Base-by-base conservation (phyloP, 2,329 filamentous ascomycete species). In the Aspergillus ibericus region DNA sequence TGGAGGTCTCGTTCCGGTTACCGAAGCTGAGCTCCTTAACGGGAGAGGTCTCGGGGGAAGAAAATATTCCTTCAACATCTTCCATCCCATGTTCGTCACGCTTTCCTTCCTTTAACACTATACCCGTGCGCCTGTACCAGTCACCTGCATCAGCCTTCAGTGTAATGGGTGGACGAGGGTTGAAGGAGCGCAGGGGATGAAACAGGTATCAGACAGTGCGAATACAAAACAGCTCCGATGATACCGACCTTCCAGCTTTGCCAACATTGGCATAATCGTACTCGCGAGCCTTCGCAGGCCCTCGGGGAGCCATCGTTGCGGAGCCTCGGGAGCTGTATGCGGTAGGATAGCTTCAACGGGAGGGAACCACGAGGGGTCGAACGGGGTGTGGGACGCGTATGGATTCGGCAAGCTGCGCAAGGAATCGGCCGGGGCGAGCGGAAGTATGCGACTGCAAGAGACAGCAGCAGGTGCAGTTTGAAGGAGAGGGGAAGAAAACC, bases 11-110 rank as follows among this genome's bases (percentile, higher is more conserved):
- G 61, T 79, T 77, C 46, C 68, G 67, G 44, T 64, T 61, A 40
- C 64, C 55, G 54, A 72, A 70, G 4, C 65, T 72, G 62, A 72
- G 70, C 38, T 67, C 63, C 59, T 70, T 70, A 20, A 68, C 61
- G 1, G 81, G 78, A n/a, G 81, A 83, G 55, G 88, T 90, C 64
- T 86, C 84, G 13, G 93, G 92, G 18, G 93, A 96, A 8, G 93
- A 97, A 75, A 96, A 96, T 64, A 98, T 86, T 65, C 86, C 86
- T 35, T 93, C 90, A 59, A 96, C 84, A 35, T 91, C 89, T 73
- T 97, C 92, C 80, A 99, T 87, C 75, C 93, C 95, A 82, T 96
- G 82, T 73, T 96, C 92, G 77, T 98, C 93, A 77, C 92, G 89
- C 60, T 88, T 81, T 53, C 91, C 91, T 56, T 96, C 91, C 68